Percentiles rank a stretch among this genome's conserved stretches.
These are phyloP conservation scores for Escovopsis sp. DNA, from an alignment of 2,329 filamentous ascomycete species.

Conservation along the genomic window DNA sequence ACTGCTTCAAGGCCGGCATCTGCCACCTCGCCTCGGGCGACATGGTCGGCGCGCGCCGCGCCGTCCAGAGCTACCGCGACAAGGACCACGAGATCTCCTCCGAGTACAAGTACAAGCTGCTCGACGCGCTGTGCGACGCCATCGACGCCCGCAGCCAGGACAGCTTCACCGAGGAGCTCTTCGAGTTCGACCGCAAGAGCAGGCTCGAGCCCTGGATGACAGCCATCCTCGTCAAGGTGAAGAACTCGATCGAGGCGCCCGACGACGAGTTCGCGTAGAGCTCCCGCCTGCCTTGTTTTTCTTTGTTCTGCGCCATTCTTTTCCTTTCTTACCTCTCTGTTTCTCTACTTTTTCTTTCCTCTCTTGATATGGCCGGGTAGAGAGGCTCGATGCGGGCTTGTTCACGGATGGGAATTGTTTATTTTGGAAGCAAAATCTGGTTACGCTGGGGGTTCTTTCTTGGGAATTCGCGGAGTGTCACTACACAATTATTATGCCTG, in stretches of 20 bases:
- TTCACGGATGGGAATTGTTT: no score
- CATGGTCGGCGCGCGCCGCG: constrained; percentile 61
- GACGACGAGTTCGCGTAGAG: constrained; percentile 28
- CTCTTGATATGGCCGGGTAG: not conserved
- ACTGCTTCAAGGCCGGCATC: constrained; percentile 85
- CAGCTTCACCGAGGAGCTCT: constrained; percentile 70
- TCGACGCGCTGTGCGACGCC: constrained; percentile 60
- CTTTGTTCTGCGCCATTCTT: not conserved
- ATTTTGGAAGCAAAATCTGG: no score
- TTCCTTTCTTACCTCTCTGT: not conserved
- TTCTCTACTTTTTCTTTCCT: not conserved
- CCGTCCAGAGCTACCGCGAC: constrained; percentile 69
- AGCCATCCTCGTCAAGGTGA: constrained; percentile 65
- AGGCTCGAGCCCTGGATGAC: constrained; percentile 98
- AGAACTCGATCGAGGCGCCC: constrained; percentile 59
- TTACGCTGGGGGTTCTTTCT: not conserved
- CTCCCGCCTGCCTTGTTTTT: no score
- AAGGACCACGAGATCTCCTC: constrained; percentile 62
- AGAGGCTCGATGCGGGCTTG: no score
- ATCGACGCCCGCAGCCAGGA: constrained; percentile 70
- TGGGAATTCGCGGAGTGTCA: no score
- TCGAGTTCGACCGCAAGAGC: constrained; percentile 81
- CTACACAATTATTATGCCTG: no score
- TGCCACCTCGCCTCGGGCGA: constrained; percentile 67
- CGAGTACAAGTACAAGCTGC: constrained; percentile 67